Evolutionary conservation across 1,284 basidiomycete species (phyloP).

Genomic region (Fomitopsis palustris): DNA sequence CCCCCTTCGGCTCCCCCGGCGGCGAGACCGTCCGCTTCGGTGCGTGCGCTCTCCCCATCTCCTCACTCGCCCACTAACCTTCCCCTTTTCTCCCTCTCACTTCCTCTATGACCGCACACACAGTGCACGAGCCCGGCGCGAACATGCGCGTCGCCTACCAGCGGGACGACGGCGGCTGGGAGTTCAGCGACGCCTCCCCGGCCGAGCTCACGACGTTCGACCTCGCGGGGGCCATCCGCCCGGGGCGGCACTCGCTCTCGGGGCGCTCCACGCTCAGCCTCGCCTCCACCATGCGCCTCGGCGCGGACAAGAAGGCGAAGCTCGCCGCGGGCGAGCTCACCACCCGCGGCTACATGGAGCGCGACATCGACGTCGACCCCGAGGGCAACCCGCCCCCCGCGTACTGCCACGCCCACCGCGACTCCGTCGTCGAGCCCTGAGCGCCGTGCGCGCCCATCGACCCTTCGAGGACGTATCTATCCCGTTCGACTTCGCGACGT

Average conservation of each 20-base stretch:
- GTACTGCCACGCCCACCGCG: slow-evolving; percentile 17
- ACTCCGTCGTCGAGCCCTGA: not conserved
- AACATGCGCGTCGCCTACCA: slow-evolving; percentile 32
- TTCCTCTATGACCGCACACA: slow-evolving; percentile 2
- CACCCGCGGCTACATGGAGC: slow-evolving; percentile 26
- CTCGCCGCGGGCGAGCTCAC: slow-evolving; percentile 22
- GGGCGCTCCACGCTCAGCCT: slow-evolving; percentile 12
- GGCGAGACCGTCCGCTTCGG: slow-evolving; percentile 7
- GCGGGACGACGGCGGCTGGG: slow-evolving; percentile 29
- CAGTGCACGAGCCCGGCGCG: slow-evolving; percentile 28
- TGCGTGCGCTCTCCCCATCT: not conserved
- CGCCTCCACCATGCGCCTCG: slow-evolving; percentile 2
- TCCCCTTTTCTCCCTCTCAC: not conserved
- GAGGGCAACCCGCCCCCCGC: slow-evolving; percentile 25
- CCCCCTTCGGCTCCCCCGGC: slow-evolving; percentile 9
- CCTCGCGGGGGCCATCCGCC: slow-evolving; percentile 6
- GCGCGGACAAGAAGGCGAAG: slow-evolving; percentile 19
- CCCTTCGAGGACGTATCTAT: not conserved
- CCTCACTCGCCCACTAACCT: too few species aligned
- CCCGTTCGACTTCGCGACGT: not conserved
- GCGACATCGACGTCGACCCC: slow-evolving; percentile 9
- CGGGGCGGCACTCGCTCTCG: slow-evolving; percentile 11
- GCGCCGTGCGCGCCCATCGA: not conserved
- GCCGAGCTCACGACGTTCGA: slow-evolving; percentile 12
- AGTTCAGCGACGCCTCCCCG: slow-evolving; percentile 18